These are phyloP conservation scores for Wickerhamomyces mucosus DNA, from an alignment of 805 yeast genomes.

Conservation along the genomic window DNA sequence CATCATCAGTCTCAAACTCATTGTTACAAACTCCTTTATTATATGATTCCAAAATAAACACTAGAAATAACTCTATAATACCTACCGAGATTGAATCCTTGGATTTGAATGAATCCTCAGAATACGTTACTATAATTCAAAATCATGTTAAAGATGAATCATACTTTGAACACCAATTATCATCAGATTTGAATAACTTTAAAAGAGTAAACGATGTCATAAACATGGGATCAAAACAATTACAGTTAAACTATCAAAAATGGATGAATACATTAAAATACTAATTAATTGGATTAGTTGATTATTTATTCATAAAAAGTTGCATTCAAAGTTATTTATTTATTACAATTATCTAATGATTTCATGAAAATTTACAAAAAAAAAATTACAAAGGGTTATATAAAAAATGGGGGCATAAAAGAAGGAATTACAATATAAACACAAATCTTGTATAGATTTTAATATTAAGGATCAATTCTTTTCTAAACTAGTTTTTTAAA, in stretches of 20 bases:
- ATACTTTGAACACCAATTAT: not conserved
- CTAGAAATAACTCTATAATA: conserved; percentile 11
- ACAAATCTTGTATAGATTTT: too few relatives aligned
- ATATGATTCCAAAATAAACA: conserved; percentile 16
- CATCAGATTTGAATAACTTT: too few relatives aligned
- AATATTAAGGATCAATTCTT: too few relatives aligned
- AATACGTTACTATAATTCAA: not conserved
- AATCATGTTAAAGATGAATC: not conserved
- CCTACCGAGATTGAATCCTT: conserved; percentile 1
- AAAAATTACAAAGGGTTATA: too few relatives aligned
- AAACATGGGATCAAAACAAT: not conserved
- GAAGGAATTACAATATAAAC: too few relatives aligned
- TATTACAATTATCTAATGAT: too few relatives aligned
- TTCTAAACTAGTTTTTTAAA: too few relatives aligned
- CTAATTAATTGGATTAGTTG: too few relatives aligned
- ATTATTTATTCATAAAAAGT: too few relatives aligned
- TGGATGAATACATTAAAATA: conserved; percentile 1
- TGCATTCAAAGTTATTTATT: too few relatives aligned
- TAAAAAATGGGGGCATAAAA: too few relatives aligned
- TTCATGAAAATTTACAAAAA: too few relatives aligned
- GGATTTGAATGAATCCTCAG: not conserved
- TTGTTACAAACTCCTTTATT: conserved; percentile 14
- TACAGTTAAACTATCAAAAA: not conserved
- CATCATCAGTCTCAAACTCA: not conserved
- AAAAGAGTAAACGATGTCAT: not conserved